Evolutionary conservation across 2,329 filamentous ascomycete species (phyloP), one percentile per base, ranked within the genome.

Genomic region (Huntiella savannae): DNA sequence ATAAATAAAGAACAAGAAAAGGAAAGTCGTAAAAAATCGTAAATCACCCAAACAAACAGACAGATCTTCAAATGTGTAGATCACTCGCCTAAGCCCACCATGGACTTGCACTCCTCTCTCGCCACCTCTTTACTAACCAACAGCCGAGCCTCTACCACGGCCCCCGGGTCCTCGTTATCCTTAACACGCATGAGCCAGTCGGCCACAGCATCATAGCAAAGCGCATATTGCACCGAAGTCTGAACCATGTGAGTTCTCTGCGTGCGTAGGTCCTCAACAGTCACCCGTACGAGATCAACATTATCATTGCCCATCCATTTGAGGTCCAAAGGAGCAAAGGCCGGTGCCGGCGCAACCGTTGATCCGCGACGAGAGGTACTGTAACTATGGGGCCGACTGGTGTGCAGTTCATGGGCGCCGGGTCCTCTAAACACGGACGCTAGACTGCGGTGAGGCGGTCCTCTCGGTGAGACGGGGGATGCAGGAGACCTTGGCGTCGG

Each of bases 231-330:
- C 50, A 84, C 71, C 49, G 96, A 64, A 55, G 82, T 95, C 62
- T 96, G 91, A 38, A 98, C 88, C 87, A 96, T 98, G 61, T 86
- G 95, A 15, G 95, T 64, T 53, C 91, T 69, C 63, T 98, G 91
- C 42, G 72, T 68, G 48, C 91, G 71, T 60, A 98, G 94, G 55
- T 95, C 86, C 54, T 91, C 82, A 1, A 98, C 88, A 0, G 87
- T 91, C 58, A 77, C 78, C 51, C 83, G 78, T 41, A 98, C 77
- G 50, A 96, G 62, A 59, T 98, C 91, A 2, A 82, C 58, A 19
- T 74, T 70, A 40, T 83, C 75, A 51, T 80, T 70, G 11, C 69
- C 62, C n/a, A 87, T 58, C 82, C 82, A 93, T 13, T 63, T 64
- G 1, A 69, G 70, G 40, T 78, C 70, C 4, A 62, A 49, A 2